phyloP scores from a whole-genome alignment of 371 early-diverging fungal species.

The Lichtheimia ramosa region DNA sequence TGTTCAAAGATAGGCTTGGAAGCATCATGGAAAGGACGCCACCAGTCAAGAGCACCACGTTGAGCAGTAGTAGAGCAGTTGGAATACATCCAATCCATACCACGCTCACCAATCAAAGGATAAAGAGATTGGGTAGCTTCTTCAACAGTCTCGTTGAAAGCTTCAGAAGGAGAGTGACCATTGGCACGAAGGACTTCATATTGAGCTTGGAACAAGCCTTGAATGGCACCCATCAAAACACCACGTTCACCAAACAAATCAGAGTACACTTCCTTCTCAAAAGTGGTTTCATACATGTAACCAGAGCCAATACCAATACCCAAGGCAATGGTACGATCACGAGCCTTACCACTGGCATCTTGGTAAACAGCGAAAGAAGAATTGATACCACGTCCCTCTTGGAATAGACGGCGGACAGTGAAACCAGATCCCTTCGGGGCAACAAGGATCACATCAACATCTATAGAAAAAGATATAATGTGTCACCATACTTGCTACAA shows the following conservation, averaged over 20 bases:
- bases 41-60: slow-evolving; percentile 98
- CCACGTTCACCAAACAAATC: slow-evolving; percentile 98
- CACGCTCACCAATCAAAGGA: slow-evolving; percentile 94
- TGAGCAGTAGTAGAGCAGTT: slow-evolving; percentile 96
- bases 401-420: slow-evolving; percentile 95
- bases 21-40: slow-evolving; percentile 89
- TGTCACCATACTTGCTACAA: neutral
- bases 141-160: slow-evolving; percentile 99
- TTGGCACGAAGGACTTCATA: slow-evolving; percentile 95
- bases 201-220: slow-evolving; percentile 96
- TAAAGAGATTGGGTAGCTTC: slow-evolving; percentile 98
- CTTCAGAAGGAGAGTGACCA: slow-evolving; percentile 96
- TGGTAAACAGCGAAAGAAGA: slow-evolving; percentile 95
- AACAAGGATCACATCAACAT: slow-evolving; percentile 94
- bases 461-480: slow-evolving; percentile 23
- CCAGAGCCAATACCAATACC: slow-evolving; percentile 96
- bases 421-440: slow-evolving; percentile 97
- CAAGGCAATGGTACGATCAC: slow-evolving; percentile 89
- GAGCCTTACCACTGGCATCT: slow-evolving; percentile 90
- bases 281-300: slow-evolving; percentile 96
- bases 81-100: slow-evolving; percentile 97
- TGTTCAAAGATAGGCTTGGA: slow-evolving; percentile 94
- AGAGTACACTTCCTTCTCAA: slow-evolving; percentile 96
- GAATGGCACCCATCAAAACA: slow-evolving; percentile 97
- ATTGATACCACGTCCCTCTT: slow-evolving; percentile 97